These are phyloP conservation scores for Fusarium paranaense DNA, from an alignment of 2,329 filamentous ascomycete species.

Conservation along the genomic window DNA sequence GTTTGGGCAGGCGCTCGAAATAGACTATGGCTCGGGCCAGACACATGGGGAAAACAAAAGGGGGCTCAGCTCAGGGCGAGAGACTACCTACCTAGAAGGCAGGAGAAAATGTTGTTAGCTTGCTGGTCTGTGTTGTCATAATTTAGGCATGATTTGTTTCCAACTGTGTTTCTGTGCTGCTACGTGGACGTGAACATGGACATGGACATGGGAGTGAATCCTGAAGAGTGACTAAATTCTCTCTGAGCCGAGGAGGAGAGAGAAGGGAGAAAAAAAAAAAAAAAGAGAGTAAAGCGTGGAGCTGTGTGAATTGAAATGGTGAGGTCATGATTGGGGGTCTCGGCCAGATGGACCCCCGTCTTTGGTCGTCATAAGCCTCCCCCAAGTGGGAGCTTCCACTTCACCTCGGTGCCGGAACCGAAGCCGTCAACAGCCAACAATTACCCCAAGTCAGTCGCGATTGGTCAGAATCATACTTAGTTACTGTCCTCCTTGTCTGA, in stretches of 20 bases:
- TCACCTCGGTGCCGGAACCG: neutral
- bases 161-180: neutral
- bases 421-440: slow-evolving; percentile 8
- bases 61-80: slow-evolving; percentile 1
- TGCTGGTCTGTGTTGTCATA: slow-evolving; percentile 6
- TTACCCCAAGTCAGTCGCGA: slow-evolving; percentile 7
- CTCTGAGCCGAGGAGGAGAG: neutral
- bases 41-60: slow-evolving; percentile 28
- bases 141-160: slow-evolving; percentile 16
- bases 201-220: slow-evolving; percentile 22
- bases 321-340: slow-evolving; percentile 18
- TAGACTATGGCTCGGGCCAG: slow-evolving; percentile 42
- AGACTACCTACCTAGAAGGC: neutral
- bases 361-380: neutral
- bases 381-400: neutral
- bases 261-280: neutral
- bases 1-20: slow-evolving; percentile 35
- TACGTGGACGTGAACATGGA: slow-evolving; percentile 10
- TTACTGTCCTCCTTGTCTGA: slow-evolving; percentile 12
- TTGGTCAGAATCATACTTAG: slow-evolving; percentile 12
- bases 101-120: slow-evolving; percentile 1
- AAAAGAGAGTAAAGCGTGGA: neutral
- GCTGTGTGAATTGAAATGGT: slow-evolving; percentile 1
- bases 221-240: slow-evolving; percentile 9
- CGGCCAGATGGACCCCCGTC: neutral